These are phyloP conservation scores for Lathyrus aphaca DNA, from an alignment of 306 rosid species.

Conservation along the genomic window DNA sequence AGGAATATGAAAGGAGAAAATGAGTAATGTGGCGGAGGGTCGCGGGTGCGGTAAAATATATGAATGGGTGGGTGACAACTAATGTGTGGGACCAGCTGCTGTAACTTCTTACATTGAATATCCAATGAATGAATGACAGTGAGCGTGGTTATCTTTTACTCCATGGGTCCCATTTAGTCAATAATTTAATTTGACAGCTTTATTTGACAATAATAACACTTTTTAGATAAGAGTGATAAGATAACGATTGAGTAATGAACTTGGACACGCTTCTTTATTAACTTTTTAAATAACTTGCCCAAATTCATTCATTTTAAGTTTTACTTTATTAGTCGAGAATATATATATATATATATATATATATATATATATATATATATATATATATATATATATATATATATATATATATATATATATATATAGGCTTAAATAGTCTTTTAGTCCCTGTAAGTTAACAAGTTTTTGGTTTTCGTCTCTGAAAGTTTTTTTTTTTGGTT, in stretches of 20 bases:
- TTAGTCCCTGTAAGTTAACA: too few species aligned
- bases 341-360: too few species aligned
- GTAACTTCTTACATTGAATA: neutral
- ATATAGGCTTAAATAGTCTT: too few species aligned
- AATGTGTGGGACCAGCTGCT: conserved; percentile 8
- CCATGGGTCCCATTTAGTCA: neutral
- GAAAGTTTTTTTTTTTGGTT: too few species aligned
- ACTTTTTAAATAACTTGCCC: neutral
- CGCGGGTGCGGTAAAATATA: conserved; percentile 8
- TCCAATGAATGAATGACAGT: neutral
- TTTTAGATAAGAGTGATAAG: neutral
- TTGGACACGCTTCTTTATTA: neutral
- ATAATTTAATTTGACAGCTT: conserved; percentile 1
- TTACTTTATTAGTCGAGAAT: too few species aligned
- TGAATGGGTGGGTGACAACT: neutral
- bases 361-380: too few species aligned
- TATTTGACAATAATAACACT: neutral
- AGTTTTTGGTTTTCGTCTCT: too few species aligned
- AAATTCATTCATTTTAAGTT: too few species aligned
- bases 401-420: too few species aligned
- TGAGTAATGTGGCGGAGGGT: conserved; percentile 57
- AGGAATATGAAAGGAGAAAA: neutral
- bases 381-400: too few species aligned
- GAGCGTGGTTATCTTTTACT: neutral
- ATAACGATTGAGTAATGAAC: neutral